These are phyloP conservation scores for Psilocybe subaeruginosa DNA, from an alignment of 768 basidiomycete species.

Conservation along the genomic window DNA sequence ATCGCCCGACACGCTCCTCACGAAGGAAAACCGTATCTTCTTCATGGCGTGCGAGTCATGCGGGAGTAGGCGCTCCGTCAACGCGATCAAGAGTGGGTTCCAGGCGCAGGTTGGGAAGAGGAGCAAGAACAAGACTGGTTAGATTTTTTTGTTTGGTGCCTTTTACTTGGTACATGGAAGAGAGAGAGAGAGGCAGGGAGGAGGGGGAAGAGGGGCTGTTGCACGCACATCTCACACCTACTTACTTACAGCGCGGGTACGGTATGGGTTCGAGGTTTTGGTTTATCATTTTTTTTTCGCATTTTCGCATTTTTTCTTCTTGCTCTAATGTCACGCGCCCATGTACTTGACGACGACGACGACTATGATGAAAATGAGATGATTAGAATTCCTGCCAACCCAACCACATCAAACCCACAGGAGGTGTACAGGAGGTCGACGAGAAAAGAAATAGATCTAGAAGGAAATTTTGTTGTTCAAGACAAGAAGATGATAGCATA, in stretches of 20 bases:
- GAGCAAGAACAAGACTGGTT: conserved; percentile 80
- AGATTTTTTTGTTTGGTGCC: neutral
- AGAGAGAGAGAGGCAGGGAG: too few relatives aligned
- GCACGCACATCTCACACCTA: too few relatives aligned
- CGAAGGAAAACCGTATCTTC: conserved; percentile 98
- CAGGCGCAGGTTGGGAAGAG: conserved; percentile 93
- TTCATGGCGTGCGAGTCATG: conserved; percentile 96
- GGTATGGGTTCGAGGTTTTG: neutral
- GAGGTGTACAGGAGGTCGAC: too few relatives aligned
- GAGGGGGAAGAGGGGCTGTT: too few relatives aligned
- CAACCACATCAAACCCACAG: neutral
- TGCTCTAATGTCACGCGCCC: neutral
- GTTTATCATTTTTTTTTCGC: neutral
- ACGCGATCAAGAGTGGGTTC: conserved; percentile 98
- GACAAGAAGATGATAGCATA: neutral
- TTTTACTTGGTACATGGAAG: too few relatives aligned
- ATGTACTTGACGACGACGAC: neutral
- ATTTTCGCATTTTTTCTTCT: neutral
- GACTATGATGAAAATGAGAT: neutral
- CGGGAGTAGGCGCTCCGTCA: conserved; percentile 89
- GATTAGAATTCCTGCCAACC: neutral
- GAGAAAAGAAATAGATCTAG: too few relatives aligned
- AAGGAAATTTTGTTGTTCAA: too few relatives aligned
- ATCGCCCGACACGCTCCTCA: conserved; percentile 94
- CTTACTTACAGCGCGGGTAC: neutral